Evolutionary conservation across 139 green algal species (phyloP).

Genomic region (Pseudopediastrum boryanum): DNA sequence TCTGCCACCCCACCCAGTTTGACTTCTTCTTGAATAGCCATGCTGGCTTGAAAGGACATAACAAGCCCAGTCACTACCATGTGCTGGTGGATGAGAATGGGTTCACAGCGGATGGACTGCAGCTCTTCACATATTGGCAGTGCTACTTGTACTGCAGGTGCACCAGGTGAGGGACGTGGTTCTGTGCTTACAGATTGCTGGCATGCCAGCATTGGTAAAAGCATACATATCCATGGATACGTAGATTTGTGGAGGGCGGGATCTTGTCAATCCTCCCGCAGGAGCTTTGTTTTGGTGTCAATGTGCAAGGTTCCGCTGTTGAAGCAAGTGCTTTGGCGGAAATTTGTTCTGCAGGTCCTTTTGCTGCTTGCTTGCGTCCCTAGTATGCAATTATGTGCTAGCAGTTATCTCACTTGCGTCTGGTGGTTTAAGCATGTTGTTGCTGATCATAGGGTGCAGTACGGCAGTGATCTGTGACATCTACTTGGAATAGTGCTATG

Average conservation of each 20-base stretch:
- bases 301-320: neutral
- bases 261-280: neutral
- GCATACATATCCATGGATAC: too few species aligned
- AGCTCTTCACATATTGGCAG: conserved; percentile 73
- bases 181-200: neutral
- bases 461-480: neutral
- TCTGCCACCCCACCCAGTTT: conserved; percentile 61
- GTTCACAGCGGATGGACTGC: conserved; percentile 66
- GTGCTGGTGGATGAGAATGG: conserved; percentile 79
- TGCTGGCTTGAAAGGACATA: conserved; percentile 74
- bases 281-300: neutral
- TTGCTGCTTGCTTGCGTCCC: too few species aligned
- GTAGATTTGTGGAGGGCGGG: neutral
- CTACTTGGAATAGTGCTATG: neutral
- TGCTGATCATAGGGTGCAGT: too few species aligned
- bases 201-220: neutral
- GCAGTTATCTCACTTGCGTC: too few species aligned
- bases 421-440: too few species aligned
- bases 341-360: too few species aligned
- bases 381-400: too few species aligned
- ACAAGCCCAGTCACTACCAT: conserved; percentile 58
- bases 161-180: conserved; percentile 51
- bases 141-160: conserved; percentile 83
- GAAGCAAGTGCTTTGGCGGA: neutral
- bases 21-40: conserved; percentile 91